phyloP scores from a whole-genome alignment of 2,329 filamentous ascomycete species.

The Cladophialophora yegresii region DNA sequence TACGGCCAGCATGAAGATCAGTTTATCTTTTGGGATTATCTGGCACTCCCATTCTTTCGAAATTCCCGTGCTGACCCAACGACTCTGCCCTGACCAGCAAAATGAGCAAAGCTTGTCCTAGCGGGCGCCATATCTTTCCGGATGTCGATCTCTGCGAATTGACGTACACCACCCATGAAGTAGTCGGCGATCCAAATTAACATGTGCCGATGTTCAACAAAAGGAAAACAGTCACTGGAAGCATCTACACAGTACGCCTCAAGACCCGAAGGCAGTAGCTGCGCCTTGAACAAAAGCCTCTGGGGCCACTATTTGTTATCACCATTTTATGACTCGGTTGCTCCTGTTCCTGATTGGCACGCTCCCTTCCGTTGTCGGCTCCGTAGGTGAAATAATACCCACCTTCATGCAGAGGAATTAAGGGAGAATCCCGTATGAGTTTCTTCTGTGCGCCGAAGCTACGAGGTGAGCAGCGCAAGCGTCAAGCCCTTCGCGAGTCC shows the following conservation, averaged over 20 bases:
- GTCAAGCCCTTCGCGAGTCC: neutral
- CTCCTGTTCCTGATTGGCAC: neutral
- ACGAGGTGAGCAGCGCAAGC: conserved; percentile 7
- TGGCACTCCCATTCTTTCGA: neutral
- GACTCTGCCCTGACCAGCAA: neutral
- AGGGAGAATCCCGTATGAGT: neutral
- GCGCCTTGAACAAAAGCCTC: neutral
- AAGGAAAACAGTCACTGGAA: neutral
- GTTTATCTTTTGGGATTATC: too few species aligned
- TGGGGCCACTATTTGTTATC: neutral
- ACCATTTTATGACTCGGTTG: neutral
- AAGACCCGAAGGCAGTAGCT: neutral
- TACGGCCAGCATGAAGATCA: neutral
- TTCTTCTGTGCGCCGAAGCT: neutral
- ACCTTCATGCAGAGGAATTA: neutral
- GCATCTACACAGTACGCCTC: neutral
- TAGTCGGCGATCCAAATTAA: neutral
- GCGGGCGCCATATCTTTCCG: conserved; percentile 1
- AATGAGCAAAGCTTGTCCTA: neutral
- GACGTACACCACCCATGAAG: conserved; percentile 6
- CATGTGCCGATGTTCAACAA: neutral
- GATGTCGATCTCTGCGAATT: conserved; percentile 16
- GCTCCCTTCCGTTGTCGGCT: neutral
- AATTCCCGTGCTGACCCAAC: neutral
- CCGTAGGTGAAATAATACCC: neutral